A percentile compares a stretch with the other conserved stretches of the same genome.
Conservation (phyloP, 2,329 filamentous ascomycete genomes). For the Aureobasidium mangrovei region DNA sequence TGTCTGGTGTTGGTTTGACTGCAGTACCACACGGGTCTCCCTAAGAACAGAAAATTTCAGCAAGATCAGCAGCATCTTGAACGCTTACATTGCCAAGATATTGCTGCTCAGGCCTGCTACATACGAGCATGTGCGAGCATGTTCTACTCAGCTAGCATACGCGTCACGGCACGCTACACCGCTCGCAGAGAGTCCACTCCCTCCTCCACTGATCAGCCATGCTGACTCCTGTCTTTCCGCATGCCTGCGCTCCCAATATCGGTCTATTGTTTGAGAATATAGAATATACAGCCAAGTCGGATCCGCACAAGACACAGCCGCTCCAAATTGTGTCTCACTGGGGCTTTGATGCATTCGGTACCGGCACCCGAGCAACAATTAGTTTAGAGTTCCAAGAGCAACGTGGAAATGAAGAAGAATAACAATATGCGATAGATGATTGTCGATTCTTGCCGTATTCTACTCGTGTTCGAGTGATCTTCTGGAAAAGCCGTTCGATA, state of each 20-base stretch:
- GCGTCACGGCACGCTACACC: not conserved
- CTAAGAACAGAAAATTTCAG: not conserved
- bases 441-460: not conserved
- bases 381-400: not conserved
- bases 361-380: not conserved
- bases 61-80: slow-evolving; percentile 7
- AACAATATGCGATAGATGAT: slow-evolving; percentile 5
- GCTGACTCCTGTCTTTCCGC: not conserved
- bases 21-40: not conserved
- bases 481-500: slow-evolving; percentile 13
- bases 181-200: not conserved
- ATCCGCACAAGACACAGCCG: not conserved
- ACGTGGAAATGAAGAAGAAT: slow-evolving; percentile 11
- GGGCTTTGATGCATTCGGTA: not conserved
- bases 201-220: not conserved
- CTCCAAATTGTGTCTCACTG: slow-evolving; percentile 6
- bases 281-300: not conserved
- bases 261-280: not conserved
- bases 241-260: not conserved
- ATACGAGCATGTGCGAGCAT: not conserved
- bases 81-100: slow-evolving; percentile 12
- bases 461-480: slow-evolving; percentile 10
- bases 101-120: slow-evolving; percentile 6
- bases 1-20: not conserved
- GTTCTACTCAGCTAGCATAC: not conserved